A percentile compares a stretch with the other conserved stretches of the same genome.
These are phyloP conservation scores for Ceratocystis huliohia DNA, from an alignment of 2,329 filamentous ascomycete species.

Conservation along the genomic window DNA sequence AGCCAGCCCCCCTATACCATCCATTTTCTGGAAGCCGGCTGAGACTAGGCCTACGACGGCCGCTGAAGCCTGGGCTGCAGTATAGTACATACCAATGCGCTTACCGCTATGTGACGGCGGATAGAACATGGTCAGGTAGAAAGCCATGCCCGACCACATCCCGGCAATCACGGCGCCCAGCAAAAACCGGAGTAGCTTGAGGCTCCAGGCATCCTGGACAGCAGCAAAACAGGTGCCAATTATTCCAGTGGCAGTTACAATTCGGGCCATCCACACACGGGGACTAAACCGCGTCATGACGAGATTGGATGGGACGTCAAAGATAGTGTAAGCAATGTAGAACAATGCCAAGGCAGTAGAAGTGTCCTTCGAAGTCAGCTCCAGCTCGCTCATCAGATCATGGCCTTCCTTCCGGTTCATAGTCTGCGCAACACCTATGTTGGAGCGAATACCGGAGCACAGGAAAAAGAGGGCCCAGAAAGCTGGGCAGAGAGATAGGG, in stretches of 20 bases:
- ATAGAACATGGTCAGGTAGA: conserved; percentile 85
- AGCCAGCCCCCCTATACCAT: conserved; percentile 59
- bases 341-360: conserved; percentile 78
- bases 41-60: conserved; percentile 82
- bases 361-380: conserved; percentile 60
- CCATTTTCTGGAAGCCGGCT: conserved; percentile 85
- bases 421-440: conserved; percentile 85
- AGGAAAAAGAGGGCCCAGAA: conserved; percentile 89
- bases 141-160: conserved; percentile 93
- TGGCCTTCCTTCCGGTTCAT: conserved; percentile 66
- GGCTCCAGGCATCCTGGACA: conserved; percentile 69
- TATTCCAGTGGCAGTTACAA: conserved; percentile 74
- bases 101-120: conserved; percentile 76
- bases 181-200: conserved; percentile 76
- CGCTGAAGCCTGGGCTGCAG: conserved; percentile 75
- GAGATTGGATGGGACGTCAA: conserved; percentile 79
- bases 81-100: conserved; percentile 81
- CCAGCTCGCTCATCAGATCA: conserved; percentile 59
- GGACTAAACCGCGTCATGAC: conserved; percentile 77
- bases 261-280: conserved; percentile 82
- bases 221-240: conserved; percentile 76
- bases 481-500: conserved; percentile 33
- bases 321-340: conserved; percentile 84
- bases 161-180: conserved; percentile 80
- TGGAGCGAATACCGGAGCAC: conserved; percentile 81